phyloP scores from a whole-genome alignment of 2,329 filamentous ascomycete species.

The Cordyceps pruinosa region DNA sequence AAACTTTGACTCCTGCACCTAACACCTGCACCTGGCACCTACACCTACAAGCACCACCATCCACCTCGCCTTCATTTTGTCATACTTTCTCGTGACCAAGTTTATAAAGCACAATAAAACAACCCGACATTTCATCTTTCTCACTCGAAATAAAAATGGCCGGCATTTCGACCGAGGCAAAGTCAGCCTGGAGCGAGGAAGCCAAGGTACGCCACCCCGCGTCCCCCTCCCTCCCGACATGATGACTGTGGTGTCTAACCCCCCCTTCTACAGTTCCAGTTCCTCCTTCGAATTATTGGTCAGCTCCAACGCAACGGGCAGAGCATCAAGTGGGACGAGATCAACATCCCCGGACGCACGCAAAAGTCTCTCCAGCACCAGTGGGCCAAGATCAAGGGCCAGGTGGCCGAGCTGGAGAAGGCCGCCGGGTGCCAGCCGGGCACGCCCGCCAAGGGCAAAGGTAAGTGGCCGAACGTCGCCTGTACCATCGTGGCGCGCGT shows the following conservation, averaged over 20 bases:
- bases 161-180: not conserved
- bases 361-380: constrained; percentile 17
- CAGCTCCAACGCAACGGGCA: constrained; percentile 12
- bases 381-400: constrained; percentile 15
- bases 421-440: not conserved
- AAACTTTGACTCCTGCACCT: not conserved
- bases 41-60: not conserved
- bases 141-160: not conserved
- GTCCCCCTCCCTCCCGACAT: too few species aligned
- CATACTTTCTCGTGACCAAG: not conserved
- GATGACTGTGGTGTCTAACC: too few species aligned
- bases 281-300: constrained; percentile 14
- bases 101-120: not conserved
- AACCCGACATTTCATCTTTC: not conserved
- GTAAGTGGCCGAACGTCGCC: not conserved
- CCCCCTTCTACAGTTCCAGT: constrained; percentile 12
- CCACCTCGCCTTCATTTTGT: not conserved
- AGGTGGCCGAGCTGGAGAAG: constrained; percentile 22
- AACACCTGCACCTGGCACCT: not conserved
- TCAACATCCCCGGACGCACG: constrained; percentile 18
- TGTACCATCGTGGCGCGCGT: too few species aligned
- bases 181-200: constrained; percentile 6
- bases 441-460: not conserved
- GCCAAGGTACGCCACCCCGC: constrained; percentile 1
- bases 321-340: constrained; percentile 14